phyloP scores from a whole-genome alignment of 1,284 basidiomycete species.

The Leccinum griseonigrum region DNA sequence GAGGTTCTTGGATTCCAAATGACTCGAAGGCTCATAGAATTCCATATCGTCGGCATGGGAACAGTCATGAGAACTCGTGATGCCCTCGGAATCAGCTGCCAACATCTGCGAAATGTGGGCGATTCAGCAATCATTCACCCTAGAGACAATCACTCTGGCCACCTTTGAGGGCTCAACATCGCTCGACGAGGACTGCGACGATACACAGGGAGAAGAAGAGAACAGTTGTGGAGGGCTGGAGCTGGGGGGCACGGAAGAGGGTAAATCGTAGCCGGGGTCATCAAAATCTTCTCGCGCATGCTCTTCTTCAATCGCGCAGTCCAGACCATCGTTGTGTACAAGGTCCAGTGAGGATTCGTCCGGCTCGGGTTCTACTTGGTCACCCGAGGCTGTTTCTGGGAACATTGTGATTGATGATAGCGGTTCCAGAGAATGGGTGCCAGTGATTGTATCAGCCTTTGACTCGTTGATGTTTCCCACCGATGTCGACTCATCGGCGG shows the following conservation, averaged over 20 bases:
- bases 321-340: not conserved
- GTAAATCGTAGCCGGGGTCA: constrained; percentile 5
- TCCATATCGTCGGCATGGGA: not conserved
- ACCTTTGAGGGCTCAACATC: constrained; percentile 6
- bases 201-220: constrained; percentile 44
- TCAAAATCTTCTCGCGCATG: constrained; percentile 4
- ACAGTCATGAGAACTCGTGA: not conserved
- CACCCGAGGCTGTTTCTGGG: not conserved
- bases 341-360: not conserved
- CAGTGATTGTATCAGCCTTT: not conserved
- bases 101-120: constrained; percentile 4
- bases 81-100: not conserved
- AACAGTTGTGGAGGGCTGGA: constrained; percentile 49
- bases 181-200: constrained; percentile 37
- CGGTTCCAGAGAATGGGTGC: not conserved
- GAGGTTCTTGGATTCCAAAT: not conserved
- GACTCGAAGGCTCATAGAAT: not conserved
- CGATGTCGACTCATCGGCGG: not conserved
- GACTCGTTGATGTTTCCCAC: not conserved
- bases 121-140: constrained; percentile 4
- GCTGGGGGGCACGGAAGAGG: constrained; percentile 42
- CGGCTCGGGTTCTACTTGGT: not conserved
- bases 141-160: constrained; percentile 9
- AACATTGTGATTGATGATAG: not conserved
- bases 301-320: constrained; percentile 2